A percentile compares a stretch with the other conserved stretches of the same genome.
Conservation (phyloP, 2,329 filamentous ascomycete genomes). For the Penicillium sp. region DNA sequence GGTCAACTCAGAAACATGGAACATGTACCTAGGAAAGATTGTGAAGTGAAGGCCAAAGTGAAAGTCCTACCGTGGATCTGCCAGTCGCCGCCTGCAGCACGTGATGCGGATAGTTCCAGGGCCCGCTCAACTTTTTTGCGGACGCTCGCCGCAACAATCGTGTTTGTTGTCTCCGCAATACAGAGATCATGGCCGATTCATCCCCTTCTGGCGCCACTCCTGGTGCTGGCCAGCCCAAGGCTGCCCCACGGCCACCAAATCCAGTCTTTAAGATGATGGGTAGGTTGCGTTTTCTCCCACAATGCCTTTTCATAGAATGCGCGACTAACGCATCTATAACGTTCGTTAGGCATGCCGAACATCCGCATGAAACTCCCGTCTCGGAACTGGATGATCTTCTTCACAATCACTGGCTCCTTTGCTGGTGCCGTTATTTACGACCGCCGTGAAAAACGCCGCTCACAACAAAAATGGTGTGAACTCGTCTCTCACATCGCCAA, state of each 20-base stretch:
- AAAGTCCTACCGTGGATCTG: too few species aligned
- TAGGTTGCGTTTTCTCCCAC: constrained; percentile 18
- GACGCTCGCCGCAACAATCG: constrained; percentile 1
- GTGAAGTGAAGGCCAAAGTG: too few species aligned
- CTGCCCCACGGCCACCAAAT: constrained; percentile 51
- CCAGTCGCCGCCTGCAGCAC: constrained; percentile 6
- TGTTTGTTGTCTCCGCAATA: not conserved
- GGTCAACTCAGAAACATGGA: too few species aligned
- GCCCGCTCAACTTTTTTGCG: constrained; percentile 17
- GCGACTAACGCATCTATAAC: constrained; percentile 8
- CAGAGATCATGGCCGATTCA: constrained; percentile 32
- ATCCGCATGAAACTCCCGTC: constrained; percentile 81
- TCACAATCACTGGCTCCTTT: constrained; percentile 70
- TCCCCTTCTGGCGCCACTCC: constrained; percentile 31
- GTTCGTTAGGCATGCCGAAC: constrained; percentile 64
- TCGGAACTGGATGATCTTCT: constrained; percentile 96
- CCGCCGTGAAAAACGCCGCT: constrained; percentile 77
- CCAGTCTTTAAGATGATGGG: constrained; percentile 69
- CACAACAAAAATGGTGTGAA: constrained; percentile 79
- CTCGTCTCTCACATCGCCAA: constrained; percentile 77
- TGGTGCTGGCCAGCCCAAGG: constrained; percentile 34
- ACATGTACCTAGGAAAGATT: too few species aligned
- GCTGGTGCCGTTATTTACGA: constrained; percentile 83
- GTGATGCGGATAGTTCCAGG: constrained; percentile 14
- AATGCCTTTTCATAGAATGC: not conserved